Percentiles rank a stretch among this genome's conserved stretches.
Conservation (phyloP, 495 filamentous ascomycete species). For the Xylaria castorea region DNA sequence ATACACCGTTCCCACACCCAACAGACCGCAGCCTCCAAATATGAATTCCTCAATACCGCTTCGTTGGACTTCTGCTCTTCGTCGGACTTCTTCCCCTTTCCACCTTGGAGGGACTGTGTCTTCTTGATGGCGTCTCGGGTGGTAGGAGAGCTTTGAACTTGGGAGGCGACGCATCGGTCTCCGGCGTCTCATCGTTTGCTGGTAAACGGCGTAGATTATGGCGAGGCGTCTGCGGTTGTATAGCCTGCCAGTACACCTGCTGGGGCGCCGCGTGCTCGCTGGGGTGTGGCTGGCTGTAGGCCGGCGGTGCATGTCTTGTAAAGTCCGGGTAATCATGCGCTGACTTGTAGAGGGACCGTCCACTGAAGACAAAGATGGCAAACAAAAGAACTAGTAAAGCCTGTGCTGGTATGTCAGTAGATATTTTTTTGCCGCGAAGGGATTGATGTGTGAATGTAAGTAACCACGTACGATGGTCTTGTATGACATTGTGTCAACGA, state of each 20-base stretch:
- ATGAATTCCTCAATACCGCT: conserved; percentile 38
- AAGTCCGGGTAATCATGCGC: conserved; percentile 36
- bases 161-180: conserved; percentile 49
- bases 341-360: conserved; percentile 39
- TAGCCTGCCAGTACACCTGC: conserved; percentile 52
- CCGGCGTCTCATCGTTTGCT: conserved; percentile 47
- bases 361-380: conserved; percentile 60
- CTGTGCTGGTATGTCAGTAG: conserved; percentile 42
- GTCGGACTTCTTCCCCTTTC: conserved; percentile 52
- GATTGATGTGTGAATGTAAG: neutral
- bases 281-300: conserved; percentile 31
- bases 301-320: conserved; percentile 33
- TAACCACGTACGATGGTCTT: conserved; percentile 72
- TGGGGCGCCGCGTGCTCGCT: conserved; percentile 38
- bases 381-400: conserved; percentile 62
- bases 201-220: conserved; percentile 39
- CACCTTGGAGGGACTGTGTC: conserved; percentile 53
- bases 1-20: neutral
- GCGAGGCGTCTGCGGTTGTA: conserved; percentile 51
- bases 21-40: neutral
- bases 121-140: conserved; percentile 46
- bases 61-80: conserved; percentile 48
- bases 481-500: conserved; percentile 52
- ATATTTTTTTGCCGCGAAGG: neutral
- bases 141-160: conserved; percentile 44